Evolutionary conservation across 331 rosid species (phyloP), one percentile per base, ranked within the genome.

Genomic region (Malus hybrid): DNA sequence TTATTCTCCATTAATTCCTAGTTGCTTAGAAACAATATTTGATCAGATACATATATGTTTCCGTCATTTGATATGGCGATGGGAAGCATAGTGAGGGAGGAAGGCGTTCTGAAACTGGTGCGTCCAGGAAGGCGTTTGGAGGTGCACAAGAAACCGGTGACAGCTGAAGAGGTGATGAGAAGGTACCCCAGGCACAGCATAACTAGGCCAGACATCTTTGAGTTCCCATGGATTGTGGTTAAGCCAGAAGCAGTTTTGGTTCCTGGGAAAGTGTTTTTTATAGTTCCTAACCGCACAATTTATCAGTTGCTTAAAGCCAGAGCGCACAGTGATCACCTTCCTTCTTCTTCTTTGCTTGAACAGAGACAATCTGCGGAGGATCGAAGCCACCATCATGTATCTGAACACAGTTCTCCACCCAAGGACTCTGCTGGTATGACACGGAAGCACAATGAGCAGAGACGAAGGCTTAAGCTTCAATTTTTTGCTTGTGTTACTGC

Each of bases 191-290:
- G 92, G 53, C 92, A 88, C 85, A 72, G 82, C 77, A 69, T 92
- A 62, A 86, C 93, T 63, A 81, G 91, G 15, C 87, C 96, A 5
- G 96, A 90, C 68, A 77, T 92, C 7, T 90, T 92, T 60, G 75
- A 84, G 75, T 78, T 28, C 24, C 93, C 97, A 8, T 90, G 92
- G 93, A 84, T 92, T 81, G 90, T 88, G 67, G 84, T 92, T 5
- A 92, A 86, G 48, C 84, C 89, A 4, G 93, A 86, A 13, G 84
- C 92, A 18, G 15, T 87, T 83, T 78, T 90, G 71, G 73, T 78
- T 30, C 87, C 87, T 8, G 92, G 97, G 29, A 75, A 71, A 73
- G 93, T 88, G 19, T 92, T 84, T 68, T 79, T 84, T 67, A 79
- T 88, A 58, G 91, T 87, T 81, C 97, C 96, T 5, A 57, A 86